Conservation (phyloP, 257 asterid species). For the Striga asiatica region DNA sequence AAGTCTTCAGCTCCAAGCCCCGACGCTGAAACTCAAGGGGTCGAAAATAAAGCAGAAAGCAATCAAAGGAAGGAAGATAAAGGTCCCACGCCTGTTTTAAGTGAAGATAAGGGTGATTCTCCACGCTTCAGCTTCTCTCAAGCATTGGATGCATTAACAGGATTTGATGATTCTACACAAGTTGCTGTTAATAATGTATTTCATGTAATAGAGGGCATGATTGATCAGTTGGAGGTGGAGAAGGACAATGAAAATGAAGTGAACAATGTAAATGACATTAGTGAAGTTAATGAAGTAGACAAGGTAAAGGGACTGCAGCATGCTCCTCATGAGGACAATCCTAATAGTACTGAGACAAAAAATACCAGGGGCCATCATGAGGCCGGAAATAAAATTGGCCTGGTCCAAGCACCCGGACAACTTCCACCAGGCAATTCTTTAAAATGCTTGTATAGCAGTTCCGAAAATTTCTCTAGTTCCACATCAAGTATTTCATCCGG, state of each 20-base stretch:
- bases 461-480: conserved; percentile 23
- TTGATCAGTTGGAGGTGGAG: conserved; percentile 58
- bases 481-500: conserved; percentile 24
- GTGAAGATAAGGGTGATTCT: conserved; percentile 30
- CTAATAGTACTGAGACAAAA: conserved; percentile 16
- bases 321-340: neutral
- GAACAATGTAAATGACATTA: conserved; percentile 16
- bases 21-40: conserved; percentile 29
- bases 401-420: conserved; percentile 24
- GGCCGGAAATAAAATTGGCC: conserved; percentile 21
- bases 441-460: conserved; percentile 23
- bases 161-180: conserved; percentile 92
- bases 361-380: conserved; percentile 17
- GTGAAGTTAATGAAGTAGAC: conserved; percentile 21
- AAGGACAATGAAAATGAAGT: conserved; percentile 28
- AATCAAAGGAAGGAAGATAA: conserved; percentile 38
- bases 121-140: conserved; percentile 62
- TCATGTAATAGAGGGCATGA: conserved; percentile 73
- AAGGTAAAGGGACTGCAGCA: conserved; percentile 19
- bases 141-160: conserved; percentile 74
- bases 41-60: conserved; percentile 34
- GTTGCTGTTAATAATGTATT: conserved; percentile 84
- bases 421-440: conserved; percentile 23
- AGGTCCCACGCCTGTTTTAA: conserved; percentile 20
- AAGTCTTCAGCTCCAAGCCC: conserved; percentile 29